Evolutionary conservation across 1,284 basidiomycete species (phyloP), one percentile per base, ranked within the genome.

Genomic region (Fistulinella staudtii): DNA sequence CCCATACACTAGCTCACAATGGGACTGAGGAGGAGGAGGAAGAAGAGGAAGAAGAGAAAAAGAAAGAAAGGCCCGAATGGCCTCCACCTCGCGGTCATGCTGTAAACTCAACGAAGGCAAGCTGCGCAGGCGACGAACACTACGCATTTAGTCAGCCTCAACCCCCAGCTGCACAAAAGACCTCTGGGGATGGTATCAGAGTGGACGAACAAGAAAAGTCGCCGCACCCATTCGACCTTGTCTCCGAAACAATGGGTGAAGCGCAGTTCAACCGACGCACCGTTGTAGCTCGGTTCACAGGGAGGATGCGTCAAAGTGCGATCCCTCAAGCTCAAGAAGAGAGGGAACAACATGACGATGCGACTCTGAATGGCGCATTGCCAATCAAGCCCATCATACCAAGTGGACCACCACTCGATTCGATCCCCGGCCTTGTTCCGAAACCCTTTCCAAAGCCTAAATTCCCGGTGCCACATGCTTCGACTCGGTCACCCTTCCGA

Each of bases 141-240:
- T 63, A 61, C 30, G 7, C 57, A 18, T 64, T 63, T 25, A 57
- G 53, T 38, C 63, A 59, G 20, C 14, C 27, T 0, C 39, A 36
- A 31, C 13, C 33, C 3, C 37, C 9, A 8, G 14, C 39, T 15
- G 28, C 4, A 13, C 8, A 36, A 3, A 27, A 41, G 20, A n/a
- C 1, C 36, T 25, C n/a, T 11, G 29, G 2, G 6, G 28, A 41
- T 22, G 21, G 10, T 1, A 8, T 3, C 3, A n/a, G 8, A 14
- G 17, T 7, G 23, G 31, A 5, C 8, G 25, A 51, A 29, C 39
- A 9, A 35, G 35, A 36, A 14, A 29, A 8, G 23, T n/a, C n/a
- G n/a, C n/a, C n/a, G n/a, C 21, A 37, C 7, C 33, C 24, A 5
- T 36, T 33, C 10, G n/a, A 17, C 20, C 14, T 21, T 5, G 18